Conservation (phyloP, 306 rosid genomes). For the Rubus parviflorus region DNA sequence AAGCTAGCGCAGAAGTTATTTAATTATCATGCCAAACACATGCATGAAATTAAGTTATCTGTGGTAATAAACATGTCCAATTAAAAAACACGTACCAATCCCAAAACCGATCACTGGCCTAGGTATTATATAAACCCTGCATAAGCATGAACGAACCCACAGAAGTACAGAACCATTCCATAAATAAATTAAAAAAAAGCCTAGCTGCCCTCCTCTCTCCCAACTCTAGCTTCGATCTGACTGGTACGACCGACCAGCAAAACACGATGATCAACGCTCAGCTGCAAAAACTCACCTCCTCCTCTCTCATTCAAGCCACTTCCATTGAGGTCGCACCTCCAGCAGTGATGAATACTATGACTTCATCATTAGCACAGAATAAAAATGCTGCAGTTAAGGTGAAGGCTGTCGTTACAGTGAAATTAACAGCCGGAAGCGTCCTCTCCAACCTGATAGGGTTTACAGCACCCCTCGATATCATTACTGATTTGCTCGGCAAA, state of each 20-base stretch:
- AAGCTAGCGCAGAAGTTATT: no score
- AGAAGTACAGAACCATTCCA: not conserved
- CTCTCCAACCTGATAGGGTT: conserved; percentile 42
- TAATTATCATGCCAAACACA: not conserved
- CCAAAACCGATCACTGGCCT: no score
- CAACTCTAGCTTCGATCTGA: not conserved
- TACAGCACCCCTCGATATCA: conserved; percentile 45
- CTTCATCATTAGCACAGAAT: not conserved
- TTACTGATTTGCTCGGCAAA: conserved; percentile 68
- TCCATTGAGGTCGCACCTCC: not conserved
- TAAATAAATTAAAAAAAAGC: not conserved
- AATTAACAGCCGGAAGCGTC: conserved; percentile 24
- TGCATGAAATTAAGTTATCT: not conserved
- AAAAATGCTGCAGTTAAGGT: not conserved
- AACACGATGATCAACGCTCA: not conserved
- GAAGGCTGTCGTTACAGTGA: conserved; percentile 28
- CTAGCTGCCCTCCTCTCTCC: not conserved
- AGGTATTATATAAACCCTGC: not conserved
- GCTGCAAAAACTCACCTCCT: not conserved
- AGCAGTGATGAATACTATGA: not conserved
- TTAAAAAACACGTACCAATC: no score
- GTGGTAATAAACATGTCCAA: no score
- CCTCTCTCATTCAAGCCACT: not conserved
- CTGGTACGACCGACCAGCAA: not conserved
- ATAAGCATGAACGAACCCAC: not conserved